Base-by-base conservation (phyloP, 352 stramenopile species). In the Globisporangium barbulae region DNA sequence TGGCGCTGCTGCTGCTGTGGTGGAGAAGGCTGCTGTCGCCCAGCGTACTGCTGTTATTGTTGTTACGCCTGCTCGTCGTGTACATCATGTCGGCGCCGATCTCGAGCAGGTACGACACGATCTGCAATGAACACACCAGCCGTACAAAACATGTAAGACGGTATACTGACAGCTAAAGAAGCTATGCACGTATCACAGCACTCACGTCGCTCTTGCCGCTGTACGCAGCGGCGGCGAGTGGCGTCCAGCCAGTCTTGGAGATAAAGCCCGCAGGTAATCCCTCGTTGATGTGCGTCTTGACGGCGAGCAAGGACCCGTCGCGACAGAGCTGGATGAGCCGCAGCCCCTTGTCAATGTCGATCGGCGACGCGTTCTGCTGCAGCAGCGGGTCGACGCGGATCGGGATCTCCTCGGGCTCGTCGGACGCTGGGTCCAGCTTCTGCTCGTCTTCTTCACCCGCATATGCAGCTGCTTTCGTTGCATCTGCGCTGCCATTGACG, bases 201-300 rank as follows among this genome's bases (percentile, higher is more conserved):
- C 35, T 10, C 63, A 93, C 81, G 21, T 92, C 79, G 42, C 72
- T 76, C 54, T 73, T 82, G 42, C 85, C 85, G 19, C 74, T 77
- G 50, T 79, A 91, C n/a, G 82, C 80, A 17, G 85, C 83, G 3
- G 78, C 80, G 25, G 82, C 78, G 25, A 92, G 54, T 5, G 81
- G 79, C 8, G 84, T 94, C 85, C 85, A 94, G 2, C 76, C 76
- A n/a, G 70, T 84, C 67, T 86, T 90, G n/a, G 84, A 81, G 37
- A 89, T 75, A 58, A 94, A 94, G 0, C 82, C 80, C 0, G 78
- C 81, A 0, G 82, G 75, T 1, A 76, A 75, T 10, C 82, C 79
- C 33, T 85, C 76, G 8, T 49, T 59, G 58, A 90, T 60, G 25
- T 79, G 76, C 49, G 73, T 62, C 2, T 67, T 65, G 44, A 91